Evolutionary conservation across 164 flowering plant species (phyloP), one percentile per base, ranked within the genome.

Genomic region (Umbellularia californica): DNA sequence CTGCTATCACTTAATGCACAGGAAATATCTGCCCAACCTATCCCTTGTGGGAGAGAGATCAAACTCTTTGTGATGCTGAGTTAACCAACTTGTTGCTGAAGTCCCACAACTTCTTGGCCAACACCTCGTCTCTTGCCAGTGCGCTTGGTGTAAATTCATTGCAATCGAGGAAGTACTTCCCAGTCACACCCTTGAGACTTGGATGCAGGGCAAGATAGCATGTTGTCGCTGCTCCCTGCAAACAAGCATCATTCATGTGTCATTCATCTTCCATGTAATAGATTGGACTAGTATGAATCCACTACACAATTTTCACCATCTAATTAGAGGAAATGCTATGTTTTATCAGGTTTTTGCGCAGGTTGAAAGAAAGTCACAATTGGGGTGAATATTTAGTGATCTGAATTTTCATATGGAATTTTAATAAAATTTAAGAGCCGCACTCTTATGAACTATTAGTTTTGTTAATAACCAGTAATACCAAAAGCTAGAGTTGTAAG

Each of bases 141-240:
- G 70, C 33, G 78, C 93, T 87, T 3, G 95, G 86, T 69, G 55
- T 23, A 22, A 72, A 51, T 82, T 90, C 98, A 58, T 95, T 95
- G 86, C 98, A 92, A 77, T 95, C 99, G 24, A 74, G 70, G 65
- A 70, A 95, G 80, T 95, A 95, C 79, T 90, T 95, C 58, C 97
- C 98, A 0, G 82, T 86, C 24, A 83, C 92, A 3, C 92, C 97
- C 73, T 89, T 88, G 76, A 95, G 35, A 50, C 77, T 79, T 15
- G 97, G 98, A 81, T 93, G 97, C 11, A 95, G 88, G 0, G 99
- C 98, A 0, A 81, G 93, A 69, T 89, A 93, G 82, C 97, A 93
- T 20, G 97, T 87, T 5, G 99, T 93, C 24, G 99, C 92, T 41
- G 99, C 99, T 47, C 99, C 99, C 99, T 93, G 84, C 22, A 71